These are phyloP conservation scores for Zygosaccharomyces sapae DNA, from an alignment of 1,139 yeast species.

Conservation along the genomic window DNA sequence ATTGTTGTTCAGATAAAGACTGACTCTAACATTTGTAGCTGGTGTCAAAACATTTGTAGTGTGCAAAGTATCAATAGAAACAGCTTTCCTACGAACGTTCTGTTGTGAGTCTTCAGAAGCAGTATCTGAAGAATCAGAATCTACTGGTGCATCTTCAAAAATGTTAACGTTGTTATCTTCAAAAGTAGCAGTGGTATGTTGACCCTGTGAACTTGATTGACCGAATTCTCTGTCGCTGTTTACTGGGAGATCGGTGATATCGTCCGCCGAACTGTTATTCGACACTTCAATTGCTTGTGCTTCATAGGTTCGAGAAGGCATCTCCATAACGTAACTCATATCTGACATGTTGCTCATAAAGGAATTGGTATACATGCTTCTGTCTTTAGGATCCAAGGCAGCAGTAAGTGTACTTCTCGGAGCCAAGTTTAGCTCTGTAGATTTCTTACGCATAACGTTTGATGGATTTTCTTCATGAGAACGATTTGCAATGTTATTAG, in stretches of 20 bases:
- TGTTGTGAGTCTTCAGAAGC: constrained; percentile 23
- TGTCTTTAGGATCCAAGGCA: constrained; percentile 10
- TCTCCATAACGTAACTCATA: constrained; percentile 30
- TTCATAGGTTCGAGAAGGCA: constrained; percentile 28
- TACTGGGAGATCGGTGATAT: constrained; percentile 9
- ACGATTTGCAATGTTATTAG: constrained; percentile 4
- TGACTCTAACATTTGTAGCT: constrained; percentile 34
- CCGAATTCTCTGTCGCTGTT: constrained; percentile 7
- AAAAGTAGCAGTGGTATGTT: constrained; percentile 9
- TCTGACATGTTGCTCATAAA: constrained; percentile 22
- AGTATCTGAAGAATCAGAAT: constrained; percentile 24
- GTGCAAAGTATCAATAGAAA: constrained; percentile 34
- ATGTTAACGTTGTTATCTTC: constrained; percentile 23
- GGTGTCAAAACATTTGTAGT: constrained; percentile 31
- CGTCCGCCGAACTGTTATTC: constrained; percentile 14
- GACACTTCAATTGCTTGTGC: constrained; percentile 31
- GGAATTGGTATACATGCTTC: constrained; percentile 12
- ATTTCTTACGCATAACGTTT: constrained; percentile 15
- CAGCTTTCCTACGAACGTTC: constrained; percentile 31
- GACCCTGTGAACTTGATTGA: constrained; percentile 8
- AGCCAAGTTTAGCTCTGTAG: constrained; percentile 17
- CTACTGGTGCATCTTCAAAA: constrained; percentile 34
- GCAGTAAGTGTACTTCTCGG: constrained; percentile 15
- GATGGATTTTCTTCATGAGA: constrained; percentile 6
- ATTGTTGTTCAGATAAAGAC: constrained; percentile 30